These are phyloP conservation scores for Fusarium subtropicale DNA, from an alignment of 2,329 filamentous ascomycete genomes.

Conservation along the genomic window DNA sequence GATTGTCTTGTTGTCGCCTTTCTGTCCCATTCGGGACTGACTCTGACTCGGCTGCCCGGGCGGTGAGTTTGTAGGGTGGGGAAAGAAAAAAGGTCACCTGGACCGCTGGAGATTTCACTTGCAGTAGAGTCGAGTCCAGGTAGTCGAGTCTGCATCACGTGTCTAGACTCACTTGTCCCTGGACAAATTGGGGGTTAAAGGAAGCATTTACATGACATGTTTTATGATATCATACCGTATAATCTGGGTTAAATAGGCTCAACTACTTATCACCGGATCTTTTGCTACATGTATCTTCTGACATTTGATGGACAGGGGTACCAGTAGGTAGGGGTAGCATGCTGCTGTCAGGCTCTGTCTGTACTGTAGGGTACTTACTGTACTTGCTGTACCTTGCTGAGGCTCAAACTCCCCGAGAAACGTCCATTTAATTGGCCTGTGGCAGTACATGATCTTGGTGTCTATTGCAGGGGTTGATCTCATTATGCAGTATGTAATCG, in stretches of 20 bases:
- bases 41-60: conserved; percentile 39
- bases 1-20: conserved; percentile 5
- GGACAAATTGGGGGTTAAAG: not conserved
- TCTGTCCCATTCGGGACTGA: conserved; percentile 39
- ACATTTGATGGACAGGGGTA: conserved; percentile 19
- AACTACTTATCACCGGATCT: conserved; percentile 16
- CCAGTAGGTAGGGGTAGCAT: not conserved
- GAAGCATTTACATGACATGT: not conserved
- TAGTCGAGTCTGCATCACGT: conserved; percentile 36
- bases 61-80: conserved; percentile 45
- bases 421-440: conserved; percentile 12
- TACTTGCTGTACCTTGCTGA: conserved; percentile 1
- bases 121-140: not conserved
- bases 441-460: not conserved
- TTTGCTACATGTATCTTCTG: conserved; percentile 19
- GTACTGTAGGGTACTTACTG: not conserved
- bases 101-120: conserved; percentile 42
- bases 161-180: not conserved
- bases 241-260: not conserved
- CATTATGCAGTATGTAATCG: not conserved
- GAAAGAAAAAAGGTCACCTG: conserved; percentile 45
- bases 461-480: conserved; percentile 7
- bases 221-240: conserved; percentile 17
- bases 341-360: not conserved
- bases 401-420: conserved; percentile 25